A percentile compares a stretch with the other conserved stretches of the same genome.
These are phyloP conservation scores for Rosa persica DNA, from an alignment of 306 rosid species.

Conservation along the genomic window DNA sequence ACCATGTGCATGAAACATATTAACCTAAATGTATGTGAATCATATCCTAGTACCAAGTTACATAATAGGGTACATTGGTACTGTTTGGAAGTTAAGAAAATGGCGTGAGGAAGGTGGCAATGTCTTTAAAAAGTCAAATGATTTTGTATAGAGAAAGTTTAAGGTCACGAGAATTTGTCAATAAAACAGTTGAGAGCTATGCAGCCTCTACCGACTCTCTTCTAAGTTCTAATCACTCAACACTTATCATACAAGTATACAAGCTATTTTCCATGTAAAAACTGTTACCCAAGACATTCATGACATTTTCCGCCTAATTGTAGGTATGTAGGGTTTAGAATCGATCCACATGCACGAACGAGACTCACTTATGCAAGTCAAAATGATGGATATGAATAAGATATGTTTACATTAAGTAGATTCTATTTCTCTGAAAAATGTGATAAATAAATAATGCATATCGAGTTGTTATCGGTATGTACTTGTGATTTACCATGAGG, in stretches of 20 bases:
- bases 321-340: not conserved
- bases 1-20: not conserved
- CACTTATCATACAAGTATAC: not conserved
- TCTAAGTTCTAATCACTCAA: not conserved
- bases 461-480: not conserved
- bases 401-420: not conserved
- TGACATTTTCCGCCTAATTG: not conserved
- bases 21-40: not conserved
- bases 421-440: not conserved
- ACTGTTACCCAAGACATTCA: not conserved
- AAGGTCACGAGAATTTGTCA: conserved; percentile 29
- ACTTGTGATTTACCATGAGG: not conserved
- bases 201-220: not conserved
- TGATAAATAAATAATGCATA: not conserved
- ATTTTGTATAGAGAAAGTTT: conserved; percentile 10
- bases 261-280: not conserved
- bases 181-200: conserved; percentile 28
- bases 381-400: not conserved
- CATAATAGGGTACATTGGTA: not conserved
- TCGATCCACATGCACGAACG: not conserved
- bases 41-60: not conserved
- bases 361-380: not conserved
- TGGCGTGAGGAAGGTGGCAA: conserved; percentile 28
- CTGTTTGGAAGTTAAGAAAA: conserved; percentile 18
- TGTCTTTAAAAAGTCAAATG: conserved; percentile 9